Conservation (phyloP, 495 filamentous ascomycete genomes). For the Hypoxylon crocopeplum region DNA sequence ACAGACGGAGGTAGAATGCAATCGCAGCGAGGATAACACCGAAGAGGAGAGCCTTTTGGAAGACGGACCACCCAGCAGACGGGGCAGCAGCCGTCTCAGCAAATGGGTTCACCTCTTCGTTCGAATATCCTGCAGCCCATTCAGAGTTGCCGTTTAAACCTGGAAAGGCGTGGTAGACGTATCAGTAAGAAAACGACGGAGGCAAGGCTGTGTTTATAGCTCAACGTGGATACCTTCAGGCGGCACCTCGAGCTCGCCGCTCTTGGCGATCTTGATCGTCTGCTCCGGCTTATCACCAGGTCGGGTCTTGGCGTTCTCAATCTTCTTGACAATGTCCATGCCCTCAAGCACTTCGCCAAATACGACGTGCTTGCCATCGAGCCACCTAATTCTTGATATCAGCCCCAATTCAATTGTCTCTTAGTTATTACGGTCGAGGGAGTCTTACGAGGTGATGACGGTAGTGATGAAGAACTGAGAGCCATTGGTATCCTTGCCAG, state of each 20-base stretch:
- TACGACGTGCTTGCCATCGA: constrained; percentile 88
- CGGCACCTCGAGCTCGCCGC: constrained; percentile 87
- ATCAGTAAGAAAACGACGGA: constrained; percentile 41
- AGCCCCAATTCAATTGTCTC: constrained; percentile 11
- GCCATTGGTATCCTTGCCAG: constrained; percentile 97
- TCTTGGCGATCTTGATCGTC: constrained; percentile 88
- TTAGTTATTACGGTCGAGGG: not conserved
- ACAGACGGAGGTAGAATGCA: constrained; percentile 42
- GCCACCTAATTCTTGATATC: constrained; percentile 66
- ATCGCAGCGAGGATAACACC: constrained; percentile 45
- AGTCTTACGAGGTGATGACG: constrained; percentile 74
- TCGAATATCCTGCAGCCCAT: constrained; percentile 39
- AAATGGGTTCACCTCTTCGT: constrained; percentile 32
- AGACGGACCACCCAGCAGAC: constrained; percentile 41
- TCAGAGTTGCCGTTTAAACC: constrained; percentile 35
- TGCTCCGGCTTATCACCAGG: constrained; percentile 75
- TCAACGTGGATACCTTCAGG: constrained; percentile 98
- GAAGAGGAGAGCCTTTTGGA: constrained; percentile 49
- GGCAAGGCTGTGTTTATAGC: constrained; percentile 66
- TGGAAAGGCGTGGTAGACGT: constrained; percentile 35
- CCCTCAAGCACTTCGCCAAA: constrained; percentile 93
- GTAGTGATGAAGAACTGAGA: constrained; percentile 99
- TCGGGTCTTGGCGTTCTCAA: constrained; percentile 79
- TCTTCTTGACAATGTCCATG: constrained; percentile 87
- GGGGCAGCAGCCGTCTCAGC: constrained; percentile 11